These are phyloP conservation scores for Naganishia sp. DNA, from an alignment of 1,284 basidiomycete species.

Conservation along the genomic window DNA sequence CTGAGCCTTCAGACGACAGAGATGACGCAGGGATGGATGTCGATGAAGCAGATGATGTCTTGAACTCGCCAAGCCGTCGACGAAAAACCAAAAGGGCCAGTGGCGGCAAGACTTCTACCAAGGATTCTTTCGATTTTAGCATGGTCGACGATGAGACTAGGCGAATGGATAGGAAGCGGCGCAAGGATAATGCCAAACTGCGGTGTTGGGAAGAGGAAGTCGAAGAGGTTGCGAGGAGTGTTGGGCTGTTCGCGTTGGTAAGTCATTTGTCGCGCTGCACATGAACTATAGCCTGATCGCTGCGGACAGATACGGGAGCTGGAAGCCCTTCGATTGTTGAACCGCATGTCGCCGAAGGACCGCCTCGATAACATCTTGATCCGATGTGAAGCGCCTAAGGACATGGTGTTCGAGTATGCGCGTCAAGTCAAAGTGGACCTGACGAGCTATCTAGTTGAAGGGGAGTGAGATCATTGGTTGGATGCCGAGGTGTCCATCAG, in stretches of 20 bases:
- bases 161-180: conserved; percentile 28
- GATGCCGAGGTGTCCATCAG: too few relatives aligned
- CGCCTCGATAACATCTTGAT: conserved; percentile 67
- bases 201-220: conserved; percentile 36
- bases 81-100: not conserved
- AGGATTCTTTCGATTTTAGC: conserved; percentile 24
- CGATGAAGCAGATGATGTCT: conserved; percentile 4
- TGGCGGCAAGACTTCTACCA: not conserved
- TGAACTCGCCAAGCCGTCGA: conserved; percentile 16
- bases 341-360: conserved; percentile 62
- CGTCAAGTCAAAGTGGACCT: conserved; percentile 31
- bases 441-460: conserved; percentile 29
- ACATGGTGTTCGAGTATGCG: conserved; percentile 53
- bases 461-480: conserved; percentile 1
- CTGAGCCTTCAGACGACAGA: conserved; percentile 42
- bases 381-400: conserved; percentile 72
- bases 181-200: conserved; percentile 31
- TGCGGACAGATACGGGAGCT: conserved; percentile 68
- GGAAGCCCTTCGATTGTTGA: conserved; percentile 66
- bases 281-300: not conserved
- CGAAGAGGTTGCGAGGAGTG: conserved; percentile 31
- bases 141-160: conserved; percentile 15
- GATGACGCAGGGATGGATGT: conserved; percentile 2
- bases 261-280: conserved; percentile 29
- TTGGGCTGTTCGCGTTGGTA: conserved; percentile 48